Percentiles rank a stretch among this genome's conserved stretches.
These are phyloP conservation scores for Danielia reshetovae DNA, from an alignment of 805 yeast genomes.

Conservation along the genomic window DNA sequence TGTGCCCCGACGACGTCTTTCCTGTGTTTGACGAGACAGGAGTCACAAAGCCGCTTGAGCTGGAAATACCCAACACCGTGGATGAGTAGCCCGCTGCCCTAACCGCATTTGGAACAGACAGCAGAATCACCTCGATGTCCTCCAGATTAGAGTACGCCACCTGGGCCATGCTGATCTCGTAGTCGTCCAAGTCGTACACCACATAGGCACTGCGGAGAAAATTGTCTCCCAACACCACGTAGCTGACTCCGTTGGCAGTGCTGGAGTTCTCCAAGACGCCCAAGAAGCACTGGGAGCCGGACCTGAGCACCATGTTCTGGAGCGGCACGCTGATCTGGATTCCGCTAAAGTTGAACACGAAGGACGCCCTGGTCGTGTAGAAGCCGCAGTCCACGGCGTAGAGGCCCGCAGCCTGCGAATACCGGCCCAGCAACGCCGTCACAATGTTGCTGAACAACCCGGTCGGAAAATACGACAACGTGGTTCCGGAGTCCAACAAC, in stretches of 20 bases:
- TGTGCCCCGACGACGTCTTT: not conserved
- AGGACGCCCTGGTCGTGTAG: slow-evolving; percentile 3
- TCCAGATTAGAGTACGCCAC: slow-evolving; percentile 21
- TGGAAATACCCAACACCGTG: slow-evolving; percentile 25
- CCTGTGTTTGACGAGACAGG: too few species aligned
- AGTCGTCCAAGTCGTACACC: slow-evolving; percentile 59
- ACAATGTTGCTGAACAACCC: slow-evolving; percentile 3
- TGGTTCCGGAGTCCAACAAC: slow-evolving; percentile 52
- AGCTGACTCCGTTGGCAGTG: slow-evolving; percentile 2
- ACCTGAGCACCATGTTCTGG: slow-evolving; percentile 19
- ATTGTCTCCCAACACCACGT: slow-evolving; percentile 57
- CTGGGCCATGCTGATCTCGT: slow-evolving; percentile 54
- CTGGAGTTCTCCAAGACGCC: not conserved
- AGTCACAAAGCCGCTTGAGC: too few species aligned
- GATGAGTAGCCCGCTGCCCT: slow-evolving; percentile 44
- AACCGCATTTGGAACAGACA: slow-evolving; percentile 49
- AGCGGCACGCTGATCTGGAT: slow-evolving; percentile 48
- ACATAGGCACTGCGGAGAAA: slow-evolving; percentile 61
- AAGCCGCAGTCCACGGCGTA: slow-evolving; percentile 2
- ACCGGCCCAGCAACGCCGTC: slow-evolving; percentile 2
- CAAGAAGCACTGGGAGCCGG: slow-evolving; percentile 8
- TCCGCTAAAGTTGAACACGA: slow-evolving; percentile 54
- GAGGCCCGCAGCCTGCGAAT: not conserved
- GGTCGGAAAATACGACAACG: slow-evolving; percentile 46
- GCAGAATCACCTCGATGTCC: slow-evolving; percentile 44